Evolutionary conservation across 768 basidiomycete species (phyloP).

Genomic region (Macrocybe gigantea): DNA sequence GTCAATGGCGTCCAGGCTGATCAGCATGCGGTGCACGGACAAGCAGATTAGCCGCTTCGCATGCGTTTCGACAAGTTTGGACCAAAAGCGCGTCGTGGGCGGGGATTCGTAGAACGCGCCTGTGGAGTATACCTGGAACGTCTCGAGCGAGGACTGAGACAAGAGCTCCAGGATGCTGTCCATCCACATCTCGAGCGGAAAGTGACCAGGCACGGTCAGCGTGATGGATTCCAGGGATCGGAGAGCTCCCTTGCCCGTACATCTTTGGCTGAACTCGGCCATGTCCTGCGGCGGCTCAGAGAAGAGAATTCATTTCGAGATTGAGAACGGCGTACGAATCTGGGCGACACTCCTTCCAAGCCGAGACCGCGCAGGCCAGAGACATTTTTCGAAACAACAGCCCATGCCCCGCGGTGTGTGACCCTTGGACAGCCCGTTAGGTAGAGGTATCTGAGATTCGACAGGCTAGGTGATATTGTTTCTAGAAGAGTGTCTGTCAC

Average conservation of each 20-base stretch:
- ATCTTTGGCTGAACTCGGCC: conserved; percentile 33
- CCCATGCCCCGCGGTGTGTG: conserved; percentile 52
- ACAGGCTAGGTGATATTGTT: conserved; percentile 41
- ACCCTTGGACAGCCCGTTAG: conserved; percentile 68
- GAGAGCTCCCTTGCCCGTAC: conserved; percentile 29
- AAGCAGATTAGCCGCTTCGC: conserved; percentile 46
- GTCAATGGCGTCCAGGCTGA: conserved; percentile 42
- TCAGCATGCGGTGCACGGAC: conserved; percentile 59
- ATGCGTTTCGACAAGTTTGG: conserved; percentile 42
- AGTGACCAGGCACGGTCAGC: conserved; percentile 39
- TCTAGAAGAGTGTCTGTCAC: conserved; percentile 55
- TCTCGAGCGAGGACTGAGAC: conserved; percentile 42
- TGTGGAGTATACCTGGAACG: conserved; percentile 59
- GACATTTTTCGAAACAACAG: conserved; percentile 38
- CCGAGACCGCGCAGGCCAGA: conserved; percentile 47
- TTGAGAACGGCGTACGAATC: conserved; percentile 40
- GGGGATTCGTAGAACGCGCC: conserved; percentile 31
- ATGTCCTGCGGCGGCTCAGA: conserved; percentile 41
- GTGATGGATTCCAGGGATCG: conserved; percentile 49
- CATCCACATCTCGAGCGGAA: conserved; percentile 39
- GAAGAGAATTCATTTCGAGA: not conserved
- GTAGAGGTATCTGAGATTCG: conserved; percentile 48
- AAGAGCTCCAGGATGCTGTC: conserved; percentile 35
- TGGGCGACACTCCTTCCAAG: conserved; percentile 55
- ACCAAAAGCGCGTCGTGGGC: conserved; percentile 45